Conservation (phyloP, 2,329 filamentous ascomycete species). For the Verticillium nubilum region DNA sequence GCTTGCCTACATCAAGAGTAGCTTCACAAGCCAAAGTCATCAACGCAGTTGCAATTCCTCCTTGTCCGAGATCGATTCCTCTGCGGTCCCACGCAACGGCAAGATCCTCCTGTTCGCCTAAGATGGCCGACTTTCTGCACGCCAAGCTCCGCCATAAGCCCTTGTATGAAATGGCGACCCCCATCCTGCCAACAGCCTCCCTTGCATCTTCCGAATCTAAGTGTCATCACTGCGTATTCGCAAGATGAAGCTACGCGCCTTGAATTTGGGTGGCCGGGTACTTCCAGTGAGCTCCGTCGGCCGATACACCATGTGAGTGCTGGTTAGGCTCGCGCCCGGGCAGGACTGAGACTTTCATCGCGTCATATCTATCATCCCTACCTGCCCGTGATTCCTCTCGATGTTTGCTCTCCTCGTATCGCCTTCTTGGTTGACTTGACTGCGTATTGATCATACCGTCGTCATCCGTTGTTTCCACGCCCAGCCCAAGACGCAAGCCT, state of each 20-base stretch:
- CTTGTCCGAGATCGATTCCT: not conserved
- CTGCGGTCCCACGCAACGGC: not conserved
- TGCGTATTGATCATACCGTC: not conserved
- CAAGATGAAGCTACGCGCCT: not conserved
- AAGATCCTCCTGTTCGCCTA: not conserved
- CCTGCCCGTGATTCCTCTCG: not conserved
- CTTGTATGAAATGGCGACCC: not conserved
- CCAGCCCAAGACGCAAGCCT: not conserved
- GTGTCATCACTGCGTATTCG: slow-evolving; percentile 10
- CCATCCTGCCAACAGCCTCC: slow-evolving; percentile 1
- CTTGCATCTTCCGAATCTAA: slow-evolving; percentile 7
- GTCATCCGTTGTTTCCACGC: not conserved
- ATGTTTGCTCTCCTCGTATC: not conserved
- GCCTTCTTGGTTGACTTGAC: too few relatives aligned
- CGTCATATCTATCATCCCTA: not conserved
- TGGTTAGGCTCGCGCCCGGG: not conserved
- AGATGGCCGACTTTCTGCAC: not conserved
- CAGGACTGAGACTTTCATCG: not conserved
- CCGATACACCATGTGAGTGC: not conserved
- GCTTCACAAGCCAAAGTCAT: not conserved
- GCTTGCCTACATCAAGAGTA: too few relatives aligned
- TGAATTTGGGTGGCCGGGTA: not conserved
- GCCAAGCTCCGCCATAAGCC: not conserved
- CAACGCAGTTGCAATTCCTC: not conserved
- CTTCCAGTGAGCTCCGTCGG: not conserved